Base-by-base conservation (phyloP, 768 basidiomycete genomes). In the Mycena maculata region DNA sequence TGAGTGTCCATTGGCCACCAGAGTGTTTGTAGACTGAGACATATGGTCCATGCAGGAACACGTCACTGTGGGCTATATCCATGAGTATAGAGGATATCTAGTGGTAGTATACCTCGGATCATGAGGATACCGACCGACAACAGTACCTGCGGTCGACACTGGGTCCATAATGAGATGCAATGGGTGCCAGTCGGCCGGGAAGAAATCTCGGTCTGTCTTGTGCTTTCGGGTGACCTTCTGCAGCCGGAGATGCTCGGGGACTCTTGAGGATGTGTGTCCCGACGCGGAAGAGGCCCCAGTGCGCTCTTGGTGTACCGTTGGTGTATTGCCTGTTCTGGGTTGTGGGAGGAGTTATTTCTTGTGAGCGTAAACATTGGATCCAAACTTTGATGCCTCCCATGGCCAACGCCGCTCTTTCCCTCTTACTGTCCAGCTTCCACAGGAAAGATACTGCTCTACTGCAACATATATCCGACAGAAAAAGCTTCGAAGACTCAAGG, bases 321-420 rank as follows among this genome's bases (percentile, higher is more conserved):
- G 33, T 13, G 28, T 3, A 53, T 53, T 44, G 50, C 60, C 22
- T 20, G 30, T 45, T 44, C 28, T 27, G 31, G 59, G 22, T n/a
- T 8, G 39, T 11, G 10, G 52, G 42, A 54, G 60, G 48, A 62
- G 60, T 62, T 54, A 47, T 47, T 62, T 47, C 27, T 62, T 45
- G 60, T 62, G 52, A 22, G 52, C 52, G 44, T 62, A 53, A 62
- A 52, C 49, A 50, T 42, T 30, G 38, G 60, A 60, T 60, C 60
- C 52, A 62, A 57, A 57, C 56, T 44, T 57, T 57, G 56, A 57
- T 45, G 54, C 5, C 49, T 36, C 33, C 33, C 33, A 7, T 36
- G 33, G 8, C 13, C n/a, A n/a, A n/a, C n/a, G n/a, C n/a, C n/a
- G n/a, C n/a, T n/a, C n/a, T n/a, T n/a, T n/a, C n/a, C n/a, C n/a